phyloP scores from a whole-genome alignment of 2,329 filamentous ascomycete genomes.

The Sarocladium oryzae region DNA sequence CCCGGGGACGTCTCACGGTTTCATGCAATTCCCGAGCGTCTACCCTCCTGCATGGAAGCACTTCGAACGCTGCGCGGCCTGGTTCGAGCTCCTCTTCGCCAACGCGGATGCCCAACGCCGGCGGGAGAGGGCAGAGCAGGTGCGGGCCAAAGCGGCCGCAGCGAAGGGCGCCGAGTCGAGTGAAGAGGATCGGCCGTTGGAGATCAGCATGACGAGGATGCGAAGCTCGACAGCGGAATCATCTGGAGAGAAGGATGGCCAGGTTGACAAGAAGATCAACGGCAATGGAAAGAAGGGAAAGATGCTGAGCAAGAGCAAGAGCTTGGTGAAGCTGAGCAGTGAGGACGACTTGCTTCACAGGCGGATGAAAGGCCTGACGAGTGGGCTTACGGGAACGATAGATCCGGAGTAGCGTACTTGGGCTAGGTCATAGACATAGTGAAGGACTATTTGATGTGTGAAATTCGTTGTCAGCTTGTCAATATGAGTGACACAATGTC shows the following conservation, averaged over 20 bases:
- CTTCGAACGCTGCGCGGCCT: constrained; percentile 69
- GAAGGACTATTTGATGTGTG: no score
- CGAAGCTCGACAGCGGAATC: constrained; percentile 20
- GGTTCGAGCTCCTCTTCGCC: constrained; percentile 73
- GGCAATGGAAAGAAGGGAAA: constrained; percentile 20
- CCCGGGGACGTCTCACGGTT: constrained; percentile 87
- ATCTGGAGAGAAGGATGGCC: constrained; percentile 14
- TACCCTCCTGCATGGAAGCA: constrained; percentile 90
- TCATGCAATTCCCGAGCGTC: constrained; percentile 81
- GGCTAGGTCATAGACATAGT: neutral
- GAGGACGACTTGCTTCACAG: constrained; percentile 51
- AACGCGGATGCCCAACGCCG: constrained; percentile 22
- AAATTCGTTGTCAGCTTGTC: no score
- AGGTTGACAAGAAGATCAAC: constrained; percentile 12
- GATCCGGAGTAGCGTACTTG: constrained; percentile 31
- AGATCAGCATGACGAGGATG: constrained; percentile 63
- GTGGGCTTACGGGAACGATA: constrained; percentile 42
- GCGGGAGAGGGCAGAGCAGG: constrained; percentile 21
- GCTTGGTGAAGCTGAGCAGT: constrained; percentile 47
- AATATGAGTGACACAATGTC: no score
- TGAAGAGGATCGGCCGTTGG: constrained; percentile 74
- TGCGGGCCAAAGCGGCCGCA: constrained; percentile 1
- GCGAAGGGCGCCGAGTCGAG: constrained; percentile 44
- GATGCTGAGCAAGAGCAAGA: constrained; percentile 35
- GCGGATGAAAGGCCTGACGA: constrained; percentile 52